Conservation (phyloP, 495 filamentous ascomycete species). For the Penicillium herquei region DNA sequence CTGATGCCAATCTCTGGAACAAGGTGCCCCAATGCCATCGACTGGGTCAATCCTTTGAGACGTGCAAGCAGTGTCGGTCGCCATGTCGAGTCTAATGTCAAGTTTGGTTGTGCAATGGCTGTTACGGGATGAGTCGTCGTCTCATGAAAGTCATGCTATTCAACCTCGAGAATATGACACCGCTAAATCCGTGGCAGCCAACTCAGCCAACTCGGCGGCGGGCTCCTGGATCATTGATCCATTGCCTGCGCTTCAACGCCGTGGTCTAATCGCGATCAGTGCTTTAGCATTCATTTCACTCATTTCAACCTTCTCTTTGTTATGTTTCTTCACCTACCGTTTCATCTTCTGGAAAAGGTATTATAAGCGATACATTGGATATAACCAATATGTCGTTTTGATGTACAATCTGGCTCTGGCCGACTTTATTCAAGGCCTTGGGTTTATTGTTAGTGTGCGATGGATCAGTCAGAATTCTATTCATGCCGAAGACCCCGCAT, state of each 20-base stretch:
- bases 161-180: constrained; percentile 8
- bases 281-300: constrained; percentile 55
- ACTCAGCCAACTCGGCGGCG: constrained; percentile 16
- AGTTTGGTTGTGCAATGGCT: constrained; percentile 11
- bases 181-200: constrained; percentile 7
- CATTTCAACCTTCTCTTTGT: constrained; percentile 44
- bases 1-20: no score
- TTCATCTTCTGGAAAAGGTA: constrained; percentile 49
- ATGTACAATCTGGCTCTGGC: constrained; percentile 69
- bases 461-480: constrained; percentile 54
- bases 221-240: constrained; percentile 30
- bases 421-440: constrained; percentile 62
- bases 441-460: constrained; percentile 59
- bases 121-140: background rate
- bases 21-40: no score
- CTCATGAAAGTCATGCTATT: background rate
- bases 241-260: constrained; percentile 39
- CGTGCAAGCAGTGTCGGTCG: background rate
- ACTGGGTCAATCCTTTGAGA: no score
- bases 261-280: constrained; percentile 49
- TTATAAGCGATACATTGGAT: constrained; percentile 32
- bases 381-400: constrained; percentile 69
- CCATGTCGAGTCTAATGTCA: constrained; percentile 5
- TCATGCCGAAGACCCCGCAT: constrained; percentile 47
- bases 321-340: constrained; percentile 50